These are phyloP conservation scores for Ammopiptanthus mongolicus DNA, from an alignment of 306 rosid genomes.

Conservation along the genomic window DNA sequence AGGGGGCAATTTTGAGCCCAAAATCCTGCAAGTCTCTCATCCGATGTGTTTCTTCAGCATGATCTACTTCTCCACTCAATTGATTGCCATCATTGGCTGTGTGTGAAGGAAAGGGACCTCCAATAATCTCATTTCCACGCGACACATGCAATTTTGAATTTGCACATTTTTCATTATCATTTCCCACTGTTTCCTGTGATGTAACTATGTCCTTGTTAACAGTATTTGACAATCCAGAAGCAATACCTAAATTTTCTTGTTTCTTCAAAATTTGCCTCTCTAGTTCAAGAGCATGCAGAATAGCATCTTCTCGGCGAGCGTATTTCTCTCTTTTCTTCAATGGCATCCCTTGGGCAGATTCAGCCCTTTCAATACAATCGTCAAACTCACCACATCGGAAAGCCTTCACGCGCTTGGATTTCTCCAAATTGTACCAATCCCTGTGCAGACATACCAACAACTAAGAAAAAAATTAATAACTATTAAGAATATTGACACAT, in stretches of 20 bases:
- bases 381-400: conserved; percentile 95
- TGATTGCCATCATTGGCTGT: conserved; percentile 42
- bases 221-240: conserved; percentile 38
- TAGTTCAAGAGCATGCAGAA: conserved; percentile 91
- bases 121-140: conserved; percentile 16
- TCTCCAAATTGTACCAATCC: conserved; percentile 97
- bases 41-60: conserved; percentile 40
- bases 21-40: conserved; percentile 79
- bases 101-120: conserved; percentile 27
- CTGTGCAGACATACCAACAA: conserved; percentile 40
- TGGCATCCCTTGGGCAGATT: conserved; percentile 73
- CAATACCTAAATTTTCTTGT: conserved; percentile 41
- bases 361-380: conserved; percentile 85
- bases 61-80: conserved; percentile 45
- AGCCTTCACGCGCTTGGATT: conserved; percentile 95
- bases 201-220: conserved; percentile 29
- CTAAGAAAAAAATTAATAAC: not conserved
- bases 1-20: too few species aligned
- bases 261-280: conserved; percentile 59
- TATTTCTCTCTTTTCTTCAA: conserved; percentile 89
- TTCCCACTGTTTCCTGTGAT: conserved; percentile 33
- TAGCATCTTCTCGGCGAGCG: conserved; percentile 93
- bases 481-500: not conserved
- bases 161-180: conserved; percentile 30
- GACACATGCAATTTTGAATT: conserved; percentile 19